Base-by-base conservation (phyloP, 352 stramenopile species). In the Globisporangium solare region DNA sequence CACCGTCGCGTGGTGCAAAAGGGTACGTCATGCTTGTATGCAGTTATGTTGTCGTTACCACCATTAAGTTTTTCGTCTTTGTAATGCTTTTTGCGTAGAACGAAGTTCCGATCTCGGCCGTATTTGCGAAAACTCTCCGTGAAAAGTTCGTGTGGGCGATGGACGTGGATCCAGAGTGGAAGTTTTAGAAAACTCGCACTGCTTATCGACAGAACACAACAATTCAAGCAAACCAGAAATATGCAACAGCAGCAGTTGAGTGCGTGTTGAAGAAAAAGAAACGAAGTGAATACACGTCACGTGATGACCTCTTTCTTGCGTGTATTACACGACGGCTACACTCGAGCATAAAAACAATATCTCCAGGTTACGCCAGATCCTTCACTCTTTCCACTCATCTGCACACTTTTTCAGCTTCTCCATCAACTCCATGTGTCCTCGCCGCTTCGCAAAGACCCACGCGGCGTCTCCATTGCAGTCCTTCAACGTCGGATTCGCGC, bases 81-180 rank as follows among this genome's bases (percentile, higher is more conserved):
- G 5, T 6, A 35, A 27, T 27, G 24, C 24, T 20, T 31, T 45
- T 50, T 13, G 20, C 18, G n/a, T 60, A 94, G 83, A 96, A 96
- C 58, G 91, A 98, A 76, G 83, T 99, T 39, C 97, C 97, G 21
- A 99, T 99, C 61, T 97, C 98, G 66, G 92, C 96, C 45, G 90
- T 99, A 27, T 99, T 99, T 73, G 95, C 97, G 15, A 99, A 98
- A 61, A 98, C 97, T 1, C 79, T 99, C 56, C 85, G 95, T 46
- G 96, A 99, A 60, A 99, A 99, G 72, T 99, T 99, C 73, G 97
- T 98, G 54, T 99, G 98, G 97, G 95, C 98, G 32, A 99, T 99
- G 96, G 95, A 97, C 61, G 97, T 99, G 35, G 71, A 92, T 42
- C 90, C 96, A 7, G 82, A 98, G 40, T 99, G 96, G 95, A 86